Conservation (phyloP, 371 early-diverging fungal genomes). For the Coemansia sp. region DNA sequence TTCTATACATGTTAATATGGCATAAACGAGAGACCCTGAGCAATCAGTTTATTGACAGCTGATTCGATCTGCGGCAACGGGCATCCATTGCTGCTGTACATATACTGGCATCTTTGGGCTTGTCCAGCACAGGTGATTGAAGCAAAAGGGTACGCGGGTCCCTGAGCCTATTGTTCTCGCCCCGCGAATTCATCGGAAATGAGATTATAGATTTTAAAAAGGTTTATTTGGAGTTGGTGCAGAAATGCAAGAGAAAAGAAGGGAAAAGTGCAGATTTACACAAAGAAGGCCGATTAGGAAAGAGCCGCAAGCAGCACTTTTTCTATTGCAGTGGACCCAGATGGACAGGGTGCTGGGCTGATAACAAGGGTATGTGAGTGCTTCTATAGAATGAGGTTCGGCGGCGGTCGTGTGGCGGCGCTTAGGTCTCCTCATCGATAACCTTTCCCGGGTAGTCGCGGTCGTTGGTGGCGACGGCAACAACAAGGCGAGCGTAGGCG, state of each 20-base stretch:
- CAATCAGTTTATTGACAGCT: background rate
- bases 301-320: conserved; percentile 2
- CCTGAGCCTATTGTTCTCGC: background rate
- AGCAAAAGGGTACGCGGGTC: conserved; percentile 2
- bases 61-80: conserved; percentile 14
- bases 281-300: conserved; percentile 7
- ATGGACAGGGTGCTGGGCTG: background rate
- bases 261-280: conserved; percentile 4
- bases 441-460: conserved; percentile 21
- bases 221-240: conserved; percentile 3
- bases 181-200: conserved; percentile 1
- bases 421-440: conserved; percentile 10
- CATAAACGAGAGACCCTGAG: background rate
- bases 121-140: background rate
- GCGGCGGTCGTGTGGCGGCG: background rate
- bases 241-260: conserved; percentile 4
- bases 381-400: no score
- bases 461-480: background rate
- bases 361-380: background rate
- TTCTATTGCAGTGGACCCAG: conserved; percentile 4
- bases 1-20: conserved; percentile 1
- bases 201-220: conserved; percentile 2
- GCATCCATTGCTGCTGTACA: background rate
- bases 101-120: background rate
- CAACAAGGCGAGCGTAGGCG: background rate